Evolutionary conservation across 768 basidiomycete species (phyloP).

Genomic region (Tulasnella sp.): DNA sequence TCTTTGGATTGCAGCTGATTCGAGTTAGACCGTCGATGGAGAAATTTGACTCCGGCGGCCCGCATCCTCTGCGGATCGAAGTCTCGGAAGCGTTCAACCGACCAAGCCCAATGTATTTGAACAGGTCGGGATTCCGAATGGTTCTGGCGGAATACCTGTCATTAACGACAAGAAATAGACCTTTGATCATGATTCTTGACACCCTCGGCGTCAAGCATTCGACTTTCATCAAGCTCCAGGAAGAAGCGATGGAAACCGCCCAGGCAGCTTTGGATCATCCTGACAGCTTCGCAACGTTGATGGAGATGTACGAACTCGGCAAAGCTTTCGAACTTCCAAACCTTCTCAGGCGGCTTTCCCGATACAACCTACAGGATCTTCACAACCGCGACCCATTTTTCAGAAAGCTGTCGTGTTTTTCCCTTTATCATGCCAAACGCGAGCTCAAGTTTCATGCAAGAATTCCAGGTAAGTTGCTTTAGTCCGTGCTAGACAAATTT

Average conservation of each 20-base stretch:
- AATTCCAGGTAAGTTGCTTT: slow-evolving; percentile 49
- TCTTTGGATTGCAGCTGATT: slow-evolving; percentile 51
- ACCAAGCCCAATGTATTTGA: slow-evolving; percentile 69
- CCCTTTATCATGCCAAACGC: slow-evolving; percentile 66
- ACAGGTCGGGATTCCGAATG: slow-evolving; percentile 55
- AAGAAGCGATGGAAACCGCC: slow-evolving; percentile 59
- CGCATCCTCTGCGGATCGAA: slow-evolving; percentile 58
- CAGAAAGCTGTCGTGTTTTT: slow-evolving; percentile 57
- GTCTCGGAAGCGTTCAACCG: slow-evolving; percentile 66
- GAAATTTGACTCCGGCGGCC: slow-evolving; percentile 67
- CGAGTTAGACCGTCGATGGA: slow-evolving; percentile 71
- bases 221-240: slow-evolving; percentile 65
- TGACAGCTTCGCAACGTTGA: slow-evolving; percentile 51
- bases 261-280: slow-evolving; percentile 64
- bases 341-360: slow-evolving; percentile 59
- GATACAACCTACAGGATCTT: slow-evolving; percentile 53
- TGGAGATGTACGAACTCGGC: slow-evolving; percentile 56
- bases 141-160: slow-evolving; percentile 8
- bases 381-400: slow-evolving; percentile 52
- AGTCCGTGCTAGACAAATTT: too few species aligned
- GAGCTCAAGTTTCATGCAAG: slow-evolving; percentile 76
- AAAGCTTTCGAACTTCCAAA: slow-evolving; percentile 54
- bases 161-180: slow-evolving; percentile 48
- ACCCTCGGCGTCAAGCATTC: slow-evolving; percentile 65
- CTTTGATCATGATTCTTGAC: slow-evolving; percentile 78